Conservation (phyloP, 2,329 filamentous ascomycete species). For the Colletotrichum gloeosporioides region DNA sequence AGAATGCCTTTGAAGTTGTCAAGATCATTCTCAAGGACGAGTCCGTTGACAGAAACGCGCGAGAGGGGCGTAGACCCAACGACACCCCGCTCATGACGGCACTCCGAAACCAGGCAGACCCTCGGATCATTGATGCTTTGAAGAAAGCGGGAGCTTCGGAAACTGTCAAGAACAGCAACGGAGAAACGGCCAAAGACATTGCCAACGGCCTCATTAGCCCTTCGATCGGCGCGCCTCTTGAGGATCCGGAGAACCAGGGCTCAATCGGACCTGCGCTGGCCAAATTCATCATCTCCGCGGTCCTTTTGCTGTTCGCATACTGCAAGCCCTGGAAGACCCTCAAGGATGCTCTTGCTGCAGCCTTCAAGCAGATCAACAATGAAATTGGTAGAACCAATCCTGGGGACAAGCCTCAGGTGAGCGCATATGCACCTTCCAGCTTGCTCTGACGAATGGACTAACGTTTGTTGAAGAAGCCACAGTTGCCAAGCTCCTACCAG, state of each 20-base stretch:
- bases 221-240: neutral
- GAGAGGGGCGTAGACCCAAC: neutral
- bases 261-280: neutral
- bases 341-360: neutral
- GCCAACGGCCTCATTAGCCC: neutral
- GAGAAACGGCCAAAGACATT: neutral
- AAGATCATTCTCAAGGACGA: neutral
- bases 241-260: neutral
- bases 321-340: neutral
- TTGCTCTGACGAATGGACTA: neutral
- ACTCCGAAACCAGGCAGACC: neutral
- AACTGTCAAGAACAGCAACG: neutral
- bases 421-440: neutral
- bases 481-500: neutral
- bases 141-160: neutral
- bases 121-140: neutral
- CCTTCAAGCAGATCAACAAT: neutral
- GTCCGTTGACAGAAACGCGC: neutral
- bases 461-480: neutral
- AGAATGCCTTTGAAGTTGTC: neutral
- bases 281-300: neutral
- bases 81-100: neutral
- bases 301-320: neutral
- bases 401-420: neutral
- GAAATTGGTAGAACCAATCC: neutral